phyloP scores from a whole-genome alignment of 352 stramenopile species.

The Globisporangium lucens region DNA sequence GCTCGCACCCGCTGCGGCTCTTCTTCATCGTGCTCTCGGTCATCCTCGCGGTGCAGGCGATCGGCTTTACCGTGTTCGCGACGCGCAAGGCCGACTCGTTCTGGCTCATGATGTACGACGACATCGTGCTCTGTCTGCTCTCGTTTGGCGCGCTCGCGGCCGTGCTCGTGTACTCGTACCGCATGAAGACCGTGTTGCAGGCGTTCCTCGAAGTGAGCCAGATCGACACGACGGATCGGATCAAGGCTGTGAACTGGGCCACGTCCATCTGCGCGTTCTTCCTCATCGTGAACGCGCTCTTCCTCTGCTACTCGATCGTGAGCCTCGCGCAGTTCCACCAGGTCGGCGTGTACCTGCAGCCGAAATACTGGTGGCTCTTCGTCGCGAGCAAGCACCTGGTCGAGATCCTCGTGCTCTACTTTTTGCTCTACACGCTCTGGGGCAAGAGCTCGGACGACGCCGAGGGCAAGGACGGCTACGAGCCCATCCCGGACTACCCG shows the following conservation, averaged over 20 bases:
- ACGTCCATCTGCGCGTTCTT: slow-evolving; percentile 95
- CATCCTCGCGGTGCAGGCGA: slow-evolving; percentile 66
- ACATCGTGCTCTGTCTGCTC: slow-evolving; percentile 84
- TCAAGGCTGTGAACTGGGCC: slow-evolving; percentile 95
- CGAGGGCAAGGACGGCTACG: slow-evolving; percentile 70
- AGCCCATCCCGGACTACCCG: slow-evolving; percentile 69
- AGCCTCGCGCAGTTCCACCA: slow-evolving; percentile 86
- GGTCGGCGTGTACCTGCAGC: slow-evolving; percentile 82
- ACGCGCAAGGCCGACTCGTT: slow-evolving; percentile 86
- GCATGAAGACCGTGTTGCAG: slow-evolving; percentile 94
- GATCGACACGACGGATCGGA: slow-evolving; percentile 95
- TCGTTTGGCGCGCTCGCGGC: slow-evolving; percentile 87
- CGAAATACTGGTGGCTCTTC: slow-evolving; percentile 92
- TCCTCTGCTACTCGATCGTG: slow-evolving; percentile 84
- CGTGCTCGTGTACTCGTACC: slow-evolving; percentile 93
- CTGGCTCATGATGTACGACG: slow-evolving; percentile 95
- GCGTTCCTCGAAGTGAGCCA: slow-evolving; percentile 96
- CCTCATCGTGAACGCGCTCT: slow-evolving; percentile 90
- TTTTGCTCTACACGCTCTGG: slow-evolving; percentile 94
- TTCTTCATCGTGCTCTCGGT: slow-evolving; percentile 84
- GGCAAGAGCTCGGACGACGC: slow-evolving; percentile 70
- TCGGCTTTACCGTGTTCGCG: slow-evolving; percentile 88
- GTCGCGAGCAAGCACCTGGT: slow-evolving; percentile 91
- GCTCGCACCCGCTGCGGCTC: slow-evolving; percentile 82
- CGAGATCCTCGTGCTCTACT: slow-evolving; percentile 92